Evolutionary conservation across 1,284 basidiomycete genomes (phyloP).

Genomic region (Cutaneotrichosporon curvatum): DNA sequence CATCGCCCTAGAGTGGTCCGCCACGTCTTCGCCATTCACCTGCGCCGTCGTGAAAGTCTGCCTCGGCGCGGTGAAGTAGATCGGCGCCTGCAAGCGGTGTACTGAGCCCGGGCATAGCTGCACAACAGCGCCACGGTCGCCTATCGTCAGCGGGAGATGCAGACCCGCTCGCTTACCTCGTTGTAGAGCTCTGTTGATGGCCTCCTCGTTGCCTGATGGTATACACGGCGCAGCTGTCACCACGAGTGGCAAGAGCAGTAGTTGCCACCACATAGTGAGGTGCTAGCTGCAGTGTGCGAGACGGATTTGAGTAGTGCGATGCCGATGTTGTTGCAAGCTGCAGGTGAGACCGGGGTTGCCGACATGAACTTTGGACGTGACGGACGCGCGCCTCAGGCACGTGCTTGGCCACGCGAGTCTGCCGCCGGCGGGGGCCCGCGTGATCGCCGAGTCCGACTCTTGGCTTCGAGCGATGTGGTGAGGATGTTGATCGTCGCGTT

Average conservation of each 20-base stretch:
- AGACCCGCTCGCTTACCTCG: conserved; percentile 23
- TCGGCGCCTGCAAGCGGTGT: conserved; percentile 34
- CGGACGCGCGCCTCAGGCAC: not conserved
- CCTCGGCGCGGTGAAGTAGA: conserved; percentile 34
- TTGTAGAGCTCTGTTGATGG: conserved; percentile 37
- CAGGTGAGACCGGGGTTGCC: too few relatives aligned
- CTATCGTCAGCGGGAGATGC: conserved; percentile 18
- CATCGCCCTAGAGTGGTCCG: conserved; percentile 34
- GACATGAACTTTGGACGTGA: not conserved
- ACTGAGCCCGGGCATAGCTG: conserved; percentile 40
- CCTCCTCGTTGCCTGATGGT: conserved; percentile 33
- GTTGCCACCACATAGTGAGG: not conserved
- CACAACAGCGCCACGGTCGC: conserved; percentile 34
- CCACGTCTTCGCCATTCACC: not conserved
- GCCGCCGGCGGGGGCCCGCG: too few relatives aligned
- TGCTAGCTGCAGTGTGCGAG: too few relatives aligned
- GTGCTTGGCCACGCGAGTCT: too few relatives aligned
- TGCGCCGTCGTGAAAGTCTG: conserved; percentile 39
- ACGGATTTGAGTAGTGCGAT: too few relatives aligned
- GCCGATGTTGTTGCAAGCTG: not conserved
- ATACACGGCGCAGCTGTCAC: conserved; percentile 20
- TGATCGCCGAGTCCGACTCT: too few relatives aligned
- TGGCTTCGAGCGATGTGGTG: too few relatives aligned
- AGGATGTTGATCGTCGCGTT: too few relatives aligned
- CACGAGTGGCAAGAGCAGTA: conserved; percentile 2